A percentile compares a stretch with the other conserved stretches of the same genome.
phyloP scores from a whole-genome alignment of 495 filamentous ascomycete species.

The Parmelia sp. region DNA sequence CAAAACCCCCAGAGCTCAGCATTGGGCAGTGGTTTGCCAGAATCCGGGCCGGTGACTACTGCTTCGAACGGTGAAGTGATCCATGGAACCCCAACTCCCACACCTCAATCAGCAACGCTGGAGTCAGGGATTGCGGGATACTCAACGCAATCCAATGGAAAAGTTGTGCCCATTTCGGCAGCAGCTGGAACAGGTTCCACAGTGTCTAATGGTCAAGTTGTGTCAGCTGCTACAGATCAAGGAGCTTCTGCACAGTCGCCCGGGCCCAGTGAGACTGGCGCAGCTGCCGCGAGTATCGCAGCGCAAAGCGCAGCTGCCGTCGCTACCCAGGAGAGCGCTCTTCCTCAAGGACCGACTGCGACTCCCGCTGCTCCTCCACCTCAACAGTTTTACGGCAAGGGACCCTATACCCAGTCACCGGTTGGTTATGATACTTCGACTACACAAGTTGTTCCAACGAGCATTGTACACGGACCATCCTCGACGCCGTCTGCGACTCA shows the following conservation, averaged over 20 bases:
- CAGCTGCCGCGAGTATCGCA: neutral
- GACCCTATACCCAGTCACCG: constrained; percentile 23
- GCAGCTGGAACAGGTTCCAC: neutral
- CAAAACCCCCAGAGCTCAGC: neutral
- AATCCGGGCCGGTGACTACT: neutral
- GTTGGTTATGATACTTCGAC: constrained; percentile 24
- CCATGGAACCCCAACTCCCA: neutral
- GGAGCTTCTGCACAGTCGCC: constrained; percentile 1
- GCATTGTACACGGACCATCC: constrained; percentile 20
- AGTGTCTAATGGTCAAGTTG: constrained; percentile 30
- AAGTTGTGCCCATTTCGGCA: constrained; percentile 1
- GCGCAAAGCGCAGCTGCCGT: neutral
- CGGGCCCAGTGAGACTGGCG: constrained; percentile 4
- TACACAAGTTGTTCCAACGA: constrained; percentile 20
- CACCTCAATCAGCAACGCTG: neutral
- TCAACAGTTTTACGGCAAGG: constrained; percentile 9
- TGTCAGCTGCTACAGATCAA: constrained; percentile 12
- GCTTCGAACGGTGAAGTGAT: neutral
- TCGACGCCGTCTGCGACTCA: constrained; percentile 17
- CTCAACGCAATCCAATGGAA: constrained; percentile 4
- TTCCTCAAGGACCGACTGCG: neutral
- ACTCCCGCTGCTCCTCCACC: neutral
- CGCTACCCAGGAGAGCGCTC: neutral
- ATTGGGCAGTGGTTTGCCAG: neutral
- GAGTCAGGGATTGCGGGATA: neutral